phyloP scores from a whole-genome alignment of 2,329 filamentous ascomycete species.

The Stenocarpella maydis region DNA sequence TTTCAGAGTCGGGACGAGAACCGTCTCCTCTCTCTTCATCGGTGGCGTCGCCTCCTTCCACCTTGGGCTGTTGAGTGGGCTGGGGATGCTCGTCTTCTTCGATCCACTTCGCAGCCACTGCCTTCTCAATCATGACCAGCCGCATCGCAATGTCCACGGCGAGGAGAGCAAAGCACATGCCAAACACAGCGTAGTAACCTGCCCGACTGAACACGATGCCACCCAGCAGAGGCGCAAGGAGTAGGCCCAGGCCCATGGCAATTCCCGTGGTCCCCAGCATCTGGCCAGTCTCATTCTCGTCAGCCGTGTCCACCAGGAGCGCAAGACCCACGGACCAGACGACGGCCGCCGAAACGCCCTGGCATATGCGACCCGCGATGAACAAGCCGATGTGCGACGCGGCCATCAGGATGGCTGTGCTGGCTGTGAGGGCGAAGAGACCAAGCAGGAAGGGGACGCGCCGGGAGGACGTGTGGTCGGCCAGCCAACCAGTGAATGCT shows the following conservation, averaged over 20 bases:
- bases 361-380: too few species aligned
- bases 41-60: not conserved
- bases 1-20: too few species aligned
- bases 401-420: too few species aligned
- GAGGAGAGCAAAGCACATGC: slow-evolving; percentile 29
- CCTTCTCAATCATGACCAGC: slow-evolving; percentile 31
- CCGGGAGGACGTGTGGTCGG: slow-evolving; percentile 31
- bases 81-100: not conserved
- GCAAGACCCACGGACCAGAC: too few species aligned
- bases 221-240: too few species aligned
- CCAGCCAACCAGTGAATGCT: slow-evolving; percentile 33
- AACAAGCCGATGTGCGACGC: too few species aligned
- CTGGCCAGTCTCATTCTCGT: too few species aligned
- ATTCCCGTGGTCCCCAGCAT: too few species aligned
- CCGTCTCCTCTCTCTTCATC: not conserved
- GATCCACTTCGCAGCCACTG: slow-evolving; percentile 2
- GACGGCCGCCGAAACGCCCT: too few species aligned
- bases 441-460: slow-evolving; percentile 20
- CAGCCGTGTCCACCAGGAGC: too few species aligned
- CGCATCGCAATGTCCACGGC: slow-evolving; percentile 28
- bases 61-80: not conserved
- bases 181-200: slow-evolving; percentile 31
- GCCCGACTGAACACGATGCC: too few species aligned
- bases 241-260: too few species aligned
- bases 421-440: slow-evolving; percentile 25